Percentiles rank a stretch among this genome's conserved stretches.
Conservation (phyloP, 73 alveolate genomes). For the Paramecium sonneborni region DNA sequence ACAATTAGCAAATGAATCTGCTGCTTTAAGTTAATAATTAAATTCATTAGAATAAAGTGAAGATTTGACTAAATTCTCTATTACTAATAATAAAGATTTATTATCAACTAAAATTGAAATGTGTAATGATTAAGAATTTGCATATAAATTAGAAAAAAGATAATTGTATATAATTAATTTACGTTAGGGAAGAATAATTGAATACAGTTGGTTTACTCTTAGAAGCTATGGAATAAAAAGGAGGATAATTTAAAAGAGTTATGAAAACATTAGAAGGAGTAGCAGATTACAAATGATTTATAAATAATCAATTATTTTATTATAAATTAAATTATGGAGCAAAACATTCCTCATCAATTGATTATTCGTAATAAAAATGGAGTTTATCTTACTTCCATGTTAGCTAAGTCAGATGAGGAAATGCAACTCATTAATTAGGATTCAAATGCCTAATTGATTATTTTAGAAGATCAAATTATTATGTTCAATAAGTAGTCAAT, state of each 20-base stretch:
- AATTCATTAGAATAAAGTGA: background rate
- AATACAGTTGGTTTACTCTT: background rate
- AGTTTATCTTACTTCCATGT: background rate
- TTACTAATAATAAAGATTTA: background rate
- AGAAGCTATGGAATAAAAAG: constrained; percentile 29
- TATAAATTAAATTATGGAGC: constrained; percentile 27
- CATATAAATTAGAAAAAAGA: background rate
- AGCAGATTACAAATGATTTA: constrained; percentile 7
- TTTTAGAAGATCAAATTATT: background rate
- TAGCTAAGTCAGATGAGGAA: background rate
- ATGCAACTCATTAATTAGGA: constrained; percentile 3
- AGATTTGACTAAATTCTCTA: background rate
- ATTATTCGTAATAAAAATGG: constrained; percentile 4
- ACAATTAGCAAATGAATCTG: constrained; percentile 4
- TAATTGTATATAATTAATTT: background rate
- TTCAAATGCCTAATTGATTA: background rate
- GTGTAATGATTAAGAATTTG: background rate
- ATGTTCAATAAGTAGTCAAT: background rate
- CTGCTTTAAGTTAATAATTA: background rate
- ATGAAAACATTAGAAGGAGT: background rate
- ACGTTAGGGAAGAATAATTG: constrained; percentile 26
- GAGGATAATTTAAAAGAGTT: constrained; percentile 46
- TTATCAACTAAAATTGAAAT: background rate
- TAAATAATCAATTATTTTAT: background rate
- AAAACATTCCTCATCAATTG: constrained; percentile 33